A percentile compares a stretch with the other conserved stretches of the same genome.
Conservation (phyloP, 2,329 filamentous ascomycete genomes). For the Cercospora janseana region DNA sequence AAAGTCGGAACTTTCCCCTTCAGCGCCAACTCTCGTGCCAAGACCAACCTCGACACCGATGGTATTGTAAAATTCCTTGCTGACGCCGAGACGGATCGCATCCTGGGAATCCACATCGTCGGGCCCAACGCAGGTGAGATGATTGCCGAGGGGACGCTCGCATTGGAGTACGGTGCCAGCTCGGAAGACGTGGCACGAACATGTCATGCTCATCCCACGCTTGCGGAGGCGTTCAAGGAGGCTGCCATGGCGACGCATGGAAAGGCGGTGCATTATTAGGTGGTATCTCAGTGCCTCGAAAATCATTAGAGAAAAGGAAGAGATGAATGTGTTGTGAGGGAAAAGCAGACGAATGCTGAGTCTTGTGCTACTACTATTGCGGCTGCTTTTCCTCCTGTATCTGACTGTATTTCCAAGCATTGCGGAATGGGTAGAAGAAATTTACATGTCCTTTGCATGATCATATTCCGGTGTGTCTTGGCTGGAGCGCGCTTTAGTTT, state of each 20-base stretch:
- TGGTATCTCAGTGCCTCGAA: too few species aligned
- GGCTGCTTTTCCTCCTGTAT: too few species aligned
- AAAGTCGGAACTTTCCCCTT: slow-evolving; percentile 94
- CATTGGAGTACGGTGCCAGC: slow-evolving; percentile 92
- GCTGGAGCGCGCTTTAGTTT: too few species aligned
- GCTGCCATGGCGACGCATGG: slow-evolving; percentile 96
- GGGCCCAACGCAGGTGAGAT: slow-evolving; percentile 96
- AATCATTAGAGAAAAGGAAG: too few species aligned
- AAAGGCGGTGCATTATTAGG: slow-evolving; percentile 92
- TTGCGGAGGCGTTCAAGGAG: slow-evolving; percentile 99
- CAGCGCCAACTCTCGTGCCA: slow-evolving; percentile 95
- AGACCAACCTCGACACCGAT: slow-evolving; percentile 96
- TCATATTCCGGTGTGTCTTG: too few species aligned
- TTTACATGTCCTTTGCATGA: too few species aligned
- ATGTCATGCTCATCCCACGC: slow-evolving; percentile 92
- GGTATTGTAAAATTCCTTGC: slow-evolving; percentile 96
- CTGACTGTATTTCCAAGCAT: too few species aligned
- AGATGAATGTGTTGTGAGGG: not conserved
- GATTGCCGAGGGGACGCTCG: slow-evolving; percentile 95
- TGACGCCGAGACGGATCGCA: slow-evolving; percentile 92
- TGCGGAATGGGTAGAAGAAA: too few species aligned
- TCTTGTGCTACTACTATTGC: too few species aligned
- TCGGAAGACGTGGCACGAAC: slow-evolving; percentile 93
- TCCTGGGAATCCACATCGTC: slow-evolving; percentile 94
- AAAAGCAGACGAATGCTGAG: too few species aligned